Evolutionary conservation across 2,329 filamentous ascomycete species (phyloP).

Genomic region (Rosellinia necatrix): DNA sequence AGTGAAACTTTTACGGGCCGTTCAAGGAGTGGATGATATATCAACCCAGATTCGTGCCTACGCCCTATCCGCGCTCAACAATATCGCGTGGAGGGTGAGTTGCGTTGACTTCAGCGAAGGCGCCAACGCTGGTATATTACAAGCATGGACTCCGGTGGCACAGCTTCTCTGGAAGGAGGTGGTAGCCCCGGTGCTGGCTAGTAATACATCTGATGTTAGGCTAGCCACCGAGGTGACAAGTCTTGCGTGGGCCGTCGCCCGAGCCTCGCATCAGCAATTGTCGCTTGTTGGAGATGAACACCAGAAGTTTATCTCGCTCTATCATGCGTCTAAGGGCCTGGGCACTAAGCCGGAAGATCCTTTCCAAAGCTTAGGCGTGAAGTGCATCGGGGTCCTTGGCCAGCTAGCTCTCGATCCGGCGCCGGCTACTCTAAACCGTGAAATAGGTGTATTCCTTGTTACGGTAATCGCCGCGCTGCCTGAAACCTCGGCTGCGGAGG

Average conservation of each 20-base stretch:
- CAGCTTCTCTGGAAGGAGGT: constrained; percentile 62
- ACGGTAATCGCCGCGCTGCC: constrained; percentile 58
- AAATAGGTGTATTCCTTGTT: constrained; percentile 67
- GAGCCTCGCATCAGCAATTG: constrained; percentile 55
- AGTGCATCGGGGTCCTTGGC: constrained; percentile 69
- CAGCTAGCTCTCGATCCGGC: constrained; percentile 63
- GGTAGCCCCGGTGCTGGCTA: constrained; percentile 60
- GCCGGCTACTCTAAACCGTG: constrained; percentile 59
- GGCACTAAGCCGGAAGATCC: constrained; percentile 51
- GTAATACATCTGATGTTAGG: constrained; percentile 64
- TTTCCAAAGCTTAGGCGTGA: constrained; percentile 66
- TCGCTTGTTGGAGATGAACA: constrained; percentile 59
- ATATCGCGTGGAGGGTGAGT: constrained; percentile 69
- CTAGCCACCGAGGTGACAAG: constrained; percentile 68
- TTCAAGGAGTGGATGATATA: constrained; percentile 47
- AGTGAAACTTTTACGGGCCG: constrained; percentile 49
- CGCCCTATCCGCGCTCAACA: constrained; percentile 66
- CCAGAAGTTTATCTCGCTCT: constrained; percentile 67
- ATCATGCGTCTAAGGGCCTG: constrained; percentile 59
- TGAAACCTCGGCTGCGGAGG: constrained; percentile 59
- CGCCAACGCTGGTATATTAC: constrained; percentile 56
- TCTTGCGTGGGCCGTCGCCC: constrained; percentile 68
- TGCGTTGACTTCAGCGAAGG: constrained; percentile 62
- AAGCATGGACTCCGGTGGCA: constrained; percentile 58
- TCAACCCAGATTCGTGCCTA: constrained; percentile 53